Evolutionary conservation across 139 green algal species (phyloP), one percentile per base, ranked within the genome.

Genomic region (Chlorella sp.): DNA sequence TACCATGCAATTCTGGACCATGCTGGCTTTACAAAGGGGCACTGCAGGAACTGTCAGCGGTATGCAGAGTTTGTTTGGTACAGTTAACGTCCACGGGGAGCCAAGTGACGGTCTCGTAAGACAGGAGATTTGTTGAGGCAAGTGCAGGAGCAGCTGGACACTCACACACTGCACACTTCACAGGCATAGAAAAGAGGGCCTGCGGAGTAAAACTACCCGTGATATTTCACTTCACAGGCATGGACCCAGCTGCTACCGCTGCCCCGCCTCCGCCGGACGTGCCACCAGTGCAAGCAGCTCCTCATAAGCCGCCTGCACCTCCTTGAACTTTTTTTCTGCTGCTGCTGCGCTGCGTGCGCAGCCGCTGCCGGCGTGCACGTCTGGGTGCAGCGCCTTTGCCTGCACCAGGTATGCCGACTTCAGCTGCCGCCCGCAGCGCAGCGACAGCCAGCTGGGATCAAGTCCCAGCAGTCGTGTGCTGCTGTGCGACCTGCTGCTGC

Each of bases 251-350:
- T 21, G 24, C 68, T 18, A 32, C 68, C 21, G 64, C 79, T 85
- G 64, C 19, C 42, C 42, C 42, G 14, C 30, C 21, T 32, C 30
- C 75, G 12, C 19, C 3, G 75, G 34, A 2, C 28, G 15, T 30
- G 77, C 39, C 81, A 73, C 84, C 84, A 88, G 14, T 15, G 30
- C n/a, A 28, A 71, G 48, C 42, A 92, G 53, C 64, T 48, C 48
- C 11, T 89, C 73, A 39, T 85, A 92, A 14, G 89, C 89, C 19
- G 60, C 89, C 15, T 89, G 84, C 53, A 83, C 78, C 14, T 86
- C 32, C 53, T 92, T 89, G 84, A 92, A 92, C 1, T 75, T 64
- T 78, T 32, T 39, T 83, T 89, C 84, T 15, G 83, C 89, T 16
- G 57, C 77, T 2, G 83, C 85, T 0, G 48, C 61, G 36, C 36